Percentiles rank a stretch among this genome's conserved stretches.
phyloP scores from a whole-genome alignment of 2,329 filamentous ascomycete species.

The Lachnellula willkommii region DNA sequence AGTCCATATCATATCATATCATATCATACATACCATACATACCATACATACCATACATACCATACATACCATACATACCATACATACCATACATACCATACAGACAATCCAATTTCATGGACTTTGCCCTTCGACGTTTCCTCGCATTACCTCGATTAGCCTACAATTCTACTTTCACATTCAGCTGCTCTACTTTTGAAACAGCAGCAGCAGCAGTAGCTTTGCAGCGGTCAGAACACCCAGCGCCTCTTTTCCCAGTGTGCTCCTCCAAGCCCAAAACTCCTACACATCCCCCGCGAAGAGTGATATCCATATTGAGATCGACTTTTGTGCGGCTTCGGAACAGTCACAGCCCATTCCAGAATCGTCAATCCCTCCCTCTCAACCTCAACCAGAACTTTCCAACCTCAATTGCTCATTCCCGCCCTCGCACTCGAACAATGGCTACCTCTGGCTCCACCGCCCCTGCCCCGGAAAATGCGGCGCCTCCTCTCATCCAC shows the following conservation, averaged over 20 bases:
- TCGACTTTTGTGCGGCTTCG: neutral
- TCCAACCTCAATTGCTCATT: neutral
- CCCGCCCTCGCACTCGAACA: neutral
- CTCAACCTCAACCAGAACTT: neutral
- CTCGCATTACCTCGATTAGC: too few species aligned
- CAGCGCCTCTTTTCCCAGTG: neutral
- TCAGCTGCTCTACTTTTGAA: too few species aligned
- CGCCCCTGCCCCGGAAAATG: conserved; percentile 13
- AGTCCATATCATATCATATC: too few species aligned
- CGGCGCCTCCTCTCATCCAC: conserved; percentile 9
- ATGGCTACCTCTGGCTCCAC: conserved; percentile 15
- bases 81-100: too few species aligned
- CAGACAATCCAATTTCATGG: too few species aligned
- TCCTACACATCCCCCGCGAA: neutral
- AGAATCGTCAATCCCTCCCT: neutral
- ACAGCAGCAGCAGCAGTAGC: neutral
- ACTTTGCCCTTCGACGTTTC: too few species aligned
- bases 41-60: too few species aligned
- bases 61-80: too few species aligned
- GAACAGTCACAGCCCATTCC: neutral
- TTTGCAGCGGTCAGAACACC: neutral
- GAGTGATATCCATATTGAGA: neutral
- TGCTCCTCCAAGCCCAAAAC: neutral
- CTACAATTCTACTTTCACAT: too few species aligned
- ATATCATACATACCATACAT: too few species aligned